Percentiles rank a stretch among this genome's conserved stretches.
Conservation (phyloP, 106 monocot species). For the Dactylorhiza incarnata region DNA sequence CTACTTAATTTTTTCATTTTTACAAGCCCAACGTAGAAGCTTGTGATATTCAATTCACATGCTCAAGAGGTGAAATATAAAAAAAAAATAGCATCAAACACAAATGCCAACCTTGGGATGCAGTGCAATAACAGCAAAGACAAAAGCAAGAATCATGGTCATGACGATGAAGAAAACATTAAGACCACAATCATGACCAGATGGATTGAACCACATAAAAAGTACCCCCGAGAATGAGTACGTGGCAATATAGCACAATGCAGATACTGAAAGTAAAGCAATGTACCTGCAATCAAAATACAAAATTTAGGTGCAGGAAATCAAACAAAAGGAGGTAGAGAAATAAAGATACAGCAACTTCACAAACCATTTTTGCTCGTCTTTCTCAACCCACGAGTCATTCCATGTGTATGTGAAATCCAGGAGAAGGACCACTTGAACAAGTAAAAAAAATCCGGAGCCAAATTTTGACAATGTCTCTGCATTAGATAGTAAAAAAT, state of each 20-base stretch:
- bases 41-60: background rate
- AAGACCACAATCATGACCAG: constrained; percentile 81
- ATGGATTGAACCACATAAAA: constrained; percentile 93
- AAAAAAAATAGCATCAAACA: background rate
- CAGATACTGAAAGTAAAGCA: constrained; percentile 62
- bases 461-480: constrained; percentile 87
- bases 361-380: constrained; percentile 78
- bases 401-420: constrained; percentile 84
- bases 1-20: background rate
- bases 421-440: constrained; percentile 80
- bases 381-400: constrained; percentile 93
- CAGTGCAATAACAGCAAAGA: constrained; percentile 64
- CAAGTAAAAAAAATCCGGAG: constrained; percentile 81
- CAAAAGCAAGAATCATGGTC: constrained; percentile 84
- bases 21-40: background rate
- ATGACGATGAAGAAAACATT: constrained; percentile 88
- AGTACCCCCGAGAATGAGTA: constrained; percentile 72
- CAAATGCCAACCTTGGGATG: constrained; percentile 66
- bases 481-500: constrained; percentile 17
- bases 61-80: background rate
- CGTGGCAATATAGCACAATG: constrained; percentile 68
- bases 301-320: background rate
- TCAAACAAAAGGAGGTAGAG: background rate
- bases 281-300: constrained; percentile 53
- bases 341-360: background rate